Conservation (phyloP, 2,329 filamentous ascomycete species). For the Colletotrichum melonis region DNA sequence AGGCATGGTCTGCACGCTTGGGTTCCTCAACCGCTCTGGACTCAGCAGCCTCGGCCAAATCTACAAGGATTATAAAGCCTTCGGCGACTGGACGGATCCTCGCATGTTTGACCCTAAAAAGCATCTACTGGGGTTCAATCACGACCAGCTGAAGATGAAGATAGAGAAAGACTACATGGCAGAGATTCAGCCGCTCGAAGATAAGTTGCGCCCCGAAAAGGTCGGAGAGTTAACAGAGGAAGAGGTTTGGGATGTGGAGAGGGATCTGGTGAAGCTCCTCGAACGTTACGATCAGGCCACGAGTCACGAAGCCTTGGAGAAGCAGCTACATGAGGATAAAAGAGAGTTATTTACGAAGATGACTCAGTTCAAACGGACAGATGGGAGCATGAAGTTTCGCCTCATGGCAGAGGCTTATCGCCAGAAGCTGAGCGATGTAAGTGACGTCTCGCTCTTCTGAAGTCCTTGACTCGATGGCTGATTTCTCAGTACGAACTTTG, state of each 20-base stretch:
- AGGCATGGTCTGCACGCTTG: slow-evolving; percentile 37
- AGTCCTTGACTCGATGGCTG: not conserved
- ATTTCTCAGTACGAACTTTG: slow-evolving; percentile 20
- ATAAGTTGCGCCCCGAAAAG: not conserved
- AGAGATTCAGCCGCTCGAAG: not conserved
- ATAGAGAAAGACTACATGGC: not conserved
- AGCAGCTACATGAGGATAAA: not conserved
- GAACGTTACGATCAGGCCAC: not conserved
- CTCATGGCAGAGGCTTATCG: slow-evolving; percentile 14
- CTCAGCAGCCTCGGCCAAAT: slow-evolving; percentile 25
- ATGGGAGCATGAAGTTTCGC: not conserved
- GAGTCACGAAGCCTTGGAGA: not conserved
- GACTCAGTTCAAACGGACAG: not conserved
- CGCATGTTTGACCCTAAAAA: not conserved
- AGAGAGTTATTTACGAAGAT: not conserved
- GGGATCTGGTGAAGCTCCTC: not conserved
- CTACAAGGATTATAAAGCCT: slow-evolving; percentile 36
- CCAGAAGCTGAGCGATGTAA: slow-evolving; percentile 18
- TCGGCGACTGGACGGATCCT: slow-evolving; percentile 3
- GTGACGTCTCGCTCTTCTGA: fast-evolving
- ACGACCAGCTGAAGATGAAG: not conserved
- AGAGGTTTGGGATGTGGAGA: not conserved
- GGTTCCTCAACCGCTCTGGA: slow-evolving; percentile 33
- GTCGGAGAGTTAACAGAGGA: not conserved
- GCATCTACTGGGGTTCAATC: slow-evolving; percentile 24